Evolutionary conservation across 805 yeast genomes (phyloP), one percentile per base, ranked within the genome.

Genomic region (Saccharomycopsis fibuligera): DNA sequence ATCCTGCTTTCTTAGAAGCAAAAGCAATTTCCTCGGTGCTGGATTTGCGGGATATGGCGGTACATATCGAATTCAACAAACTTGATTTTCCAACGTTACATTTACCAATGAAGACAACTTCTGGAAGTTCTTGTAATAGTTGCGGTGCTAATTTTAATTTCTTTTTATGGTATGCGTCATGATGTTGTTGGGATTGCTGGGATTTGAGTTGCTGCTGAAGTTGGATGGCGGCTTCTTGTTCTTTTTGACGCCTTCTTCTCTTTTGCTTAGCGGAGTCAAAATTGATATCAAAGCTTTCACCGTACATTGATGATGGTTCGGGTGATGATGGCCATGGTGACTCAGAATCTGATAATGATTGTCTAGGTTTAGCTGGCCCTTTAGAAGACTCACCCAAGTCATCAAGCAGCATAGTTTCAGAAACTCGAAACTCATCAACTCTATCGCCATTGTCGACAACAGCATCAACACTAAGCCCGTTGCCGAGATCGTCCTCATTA

Each of bases 71-170:
- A 58, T 86, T 85, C 36, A 89, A 67, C 23, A 89, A 61, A 0
- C 95, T 79, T 0, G 95, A 86, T 60, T 89, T 89, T 0, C 96
- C 97, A 5, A 83, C 89, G 57, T 89, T 89, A 42, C 95, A 83
- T 54, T 86, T 76, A 0, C 97, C 96, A 40, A 89, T 57, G 41
- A 89, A 72, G 3, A 83, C 68, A 3, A 88, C 76, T 58, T 88
- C 96, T 0, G 96, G 96, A 10, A 84, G 66, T 14, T 35, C 12
- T 9, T 29, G 10, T 9, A 49, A 23, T 8, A 45, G 14, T 4
- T 33, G 31, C 5, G 51, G 52, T 19, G 40, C 36, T 16, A 49
- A 27, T 3, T 31, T 38, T 17, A 56, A 14, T 25, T 40, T 37
- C 16, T 40, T 41, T 36, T 59, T 59, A 16, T 46, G 31, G 27